A percentile compares a stretch with the other conserved stretches of the same genome.
These are phyloP conservation scores for Cytospora piceicola DNA, from an alignment of 2,329 filamentous ascomycete species.

Conservation along the genomic window DNA sequence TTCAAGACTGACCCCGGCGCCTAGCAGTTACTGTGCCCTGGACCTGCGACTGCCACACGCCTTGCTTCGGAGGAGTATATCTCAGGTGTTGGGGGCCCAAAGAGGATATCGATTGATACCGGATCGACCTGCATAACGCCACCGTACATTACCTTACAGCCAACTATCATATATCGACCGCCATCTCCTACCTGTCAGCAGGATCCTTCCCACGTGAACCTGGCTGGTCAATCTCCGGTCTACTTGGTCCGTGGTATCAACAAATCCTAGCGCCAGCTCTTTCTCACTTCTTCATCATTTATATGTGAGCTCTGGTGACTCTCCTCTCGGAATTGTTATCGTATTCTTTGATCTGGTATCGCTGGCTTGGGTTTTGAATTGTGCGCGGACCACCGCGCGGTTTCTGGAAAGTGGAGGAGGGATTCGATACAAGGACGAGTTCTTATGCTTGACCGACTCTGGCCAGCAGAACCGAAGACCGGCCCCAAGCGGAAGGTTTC, in stretches of 20 bases:
- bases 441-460: background rate
- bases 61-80: slow-evolving; percentile 3
- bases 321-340: background rate
- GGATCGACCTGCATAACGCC: slow-evolving; percentile 15
- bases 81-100: slow-evolving; percentile 17
- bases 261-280: background rate
- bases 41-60: background rate
- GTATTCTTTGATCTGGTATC: background rate
- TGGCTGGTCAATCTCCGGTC: slow-evolving; percentile 7
- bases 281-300: background rate
- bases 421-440: background rate
- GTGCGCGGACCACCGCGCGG: background rate
- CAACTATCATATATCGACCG: slow-evolving; percentile 7
- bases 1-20: background rate
- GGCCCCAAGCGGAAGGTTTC: background rate
- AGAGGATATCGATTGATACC: background rate
- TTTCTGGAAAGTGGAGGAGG: slow-evolving; percentile 14
- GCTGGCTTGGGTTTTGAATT: background rate
- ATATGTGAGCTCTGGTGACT: background rate
- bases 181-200: slow-evolving; percentile 6
- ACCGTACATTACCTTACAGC: slow-evolving; percentile 2
- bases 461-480: background rate
- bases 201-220: slow-evolving; percentile 3
- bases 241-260: background rate
- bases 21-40: background rate